Evolutionary conservation across 495 filamentous ascomycete genomes (phyloP).

Genomic region (Penicillium subrubescens): DNA sequence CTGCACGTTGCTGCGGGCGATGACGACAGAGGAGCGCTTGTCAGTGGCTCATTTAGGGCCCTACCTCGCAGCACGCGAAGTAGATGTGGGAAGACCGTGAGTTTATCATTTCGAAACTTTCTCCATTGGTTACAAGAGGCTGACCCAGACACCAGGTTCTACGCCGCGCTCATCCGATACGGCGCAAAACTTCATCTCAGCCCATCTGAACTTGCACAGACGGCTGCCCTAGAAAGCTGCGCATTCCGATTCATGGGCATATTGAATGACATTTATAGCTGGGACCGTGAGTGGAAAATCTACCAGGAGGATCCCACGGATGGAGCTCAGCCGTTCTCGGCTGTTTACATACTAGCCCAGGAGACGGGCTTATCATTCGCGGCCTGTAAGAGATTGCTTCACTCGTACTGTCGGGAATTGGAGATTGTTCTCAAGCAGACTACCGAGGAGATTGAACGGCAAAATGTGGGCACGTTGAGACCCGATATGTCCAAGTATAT

Average conservation of each 20-base stretch:
- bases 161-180: slow-evolving; percentile 26
- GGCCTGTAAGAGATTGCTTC: slow-evolving; percentile 25
- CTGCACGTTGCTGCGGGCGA: slow-evolving; percentile 21
- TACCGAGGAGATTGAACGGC: background rate
- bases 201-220: slow-evolving; percentile 4
- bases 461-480: background rate
- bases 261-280: slow-evolving; percentile 31
- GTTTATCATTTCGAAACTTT: background rate
- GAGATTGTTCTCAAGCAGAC: slow-evolving; percentile 16
- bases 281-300: slow-evolving; percentile 26
- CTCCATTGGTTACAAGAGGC: background rate
- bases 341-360: slow-evolving; percentile 23
- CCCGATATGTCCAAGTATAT: slow-evolving; percentile 23
- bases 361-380: slow-evolving; percentile 21
- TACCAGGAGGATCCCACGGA: slow-evolving; percentile 18
- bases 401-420: slow-evolving; percentile 24
- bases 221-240: slow-evolving; percentile 13
- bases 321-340: slow-evolving; percentile 24
- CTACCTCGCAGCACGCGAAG: slow-evolving; percentile 22
- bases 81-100: slow-evolving; percentile 23
- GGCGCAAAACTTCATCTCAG: slow-evolving; percentile 18
- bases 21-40: slow-evolving; percentile 18
- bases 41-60: slow-evolving; percentile 18
- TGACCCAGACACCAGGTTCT: slow-evolving; percentile 15
- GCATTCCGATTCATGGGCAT: slow-evolving; percentile 24